A percentile compares a stretch with the other conserved stretches of the same genome.
Evolutionary conservation across 2,329 filamentous ascomycete species (phyloP).

Genomic region (Cladosporium sphaerospermum): DNA sequence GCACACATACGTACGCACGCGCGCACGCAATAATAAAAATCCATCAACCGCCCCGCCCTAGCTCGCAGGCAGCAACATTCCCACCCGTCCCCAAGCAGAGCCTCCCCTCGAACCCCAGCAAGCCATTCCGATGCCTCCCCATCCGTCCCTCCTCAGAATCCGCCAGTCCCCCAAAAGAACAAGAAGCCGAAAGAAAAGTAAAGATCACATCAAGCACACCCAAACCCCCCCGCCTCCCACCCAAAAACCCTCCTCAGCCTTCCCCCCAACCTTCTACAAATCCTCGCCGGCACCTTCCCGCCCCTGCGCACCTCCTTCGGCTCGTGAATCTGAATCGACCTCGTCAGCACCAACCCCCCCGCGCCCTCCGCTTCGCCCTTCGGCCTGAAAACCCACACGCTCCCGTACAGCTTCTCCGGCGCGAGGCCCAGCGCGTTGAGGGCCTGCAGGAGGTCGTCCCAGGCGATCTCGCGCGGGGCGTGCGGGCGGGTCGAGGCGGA

Average conservation of each 20-base stretch:
- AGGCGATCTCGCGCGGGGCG: conserved; percentile 45
- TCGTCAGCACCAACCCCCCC: conserved; percentile 26
- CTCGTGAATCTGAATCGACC: conserved; percentile 55
- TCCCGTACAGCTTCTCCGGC: conserved; percentile 54
- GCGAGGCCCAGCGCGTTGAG: conserved; percentile 46
- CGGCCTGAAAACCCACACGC: conserved; percentile 54
- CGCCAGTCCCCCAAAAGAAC: background rate
- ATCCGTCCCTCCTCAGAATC: too few species aligned
- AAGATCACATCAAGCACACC: conserved; percentile 13
- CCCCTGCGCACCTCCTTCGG: conserved; percentile 44
- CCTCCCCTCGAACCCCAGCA: too few species aligned
- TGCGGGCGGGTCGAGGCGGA: conserved; percentile 26
- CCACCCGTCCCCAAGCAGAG: too few species aligned
- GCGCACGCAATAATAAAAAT: too few species aligned
- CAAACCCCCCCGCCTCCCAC: conserved; percentile 23
- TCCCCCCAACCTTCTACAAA: conserved; percentile 44
- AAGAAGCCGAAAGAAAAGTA: background rate
- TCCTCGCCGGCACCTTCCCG: conserved; percentile 45
- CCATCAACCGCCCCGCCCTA: too few species aligned
- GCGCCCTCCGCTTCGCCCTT: conserved; percentile 1
- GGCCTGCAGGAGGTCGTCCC: conserved; percentile 50
- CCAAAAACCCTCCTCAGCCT: conserved; percentile 38
- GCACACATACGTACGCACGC: too few species aligned
- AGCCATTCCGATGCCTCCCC: too few species aligned
- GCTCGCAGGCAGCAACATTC: too few species aligned